Conservation (phyloP, 2,329 filamentous ascomycete species). For the Claviceps citrina region DNA sequence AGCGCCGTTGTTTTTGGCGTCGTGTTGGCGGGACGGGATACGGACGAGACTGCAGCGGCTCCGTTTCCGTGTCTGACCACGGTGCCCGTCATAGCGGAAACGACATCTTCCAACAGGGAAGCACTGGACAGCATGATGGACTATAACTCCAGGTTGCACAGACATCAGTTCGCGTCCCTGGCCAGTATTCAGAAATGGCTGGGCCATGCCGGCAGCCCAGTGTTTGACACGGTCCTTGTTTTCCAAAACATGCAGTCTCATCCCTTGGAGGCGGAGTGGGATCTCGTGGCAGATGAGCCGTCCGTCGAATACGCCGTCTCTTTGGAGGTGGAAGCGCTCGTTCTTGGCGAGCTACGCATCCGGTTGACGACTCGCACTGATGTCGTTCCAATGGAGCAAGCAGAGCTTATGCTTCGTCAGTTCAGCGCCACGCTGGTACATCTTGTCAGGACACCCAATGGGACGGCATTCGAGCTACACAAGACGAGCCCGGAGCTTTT, state of each 20-base stretch:
- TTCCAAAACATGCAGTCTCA: constrained; percentile 48
- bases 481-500: constrained; percentile 27
- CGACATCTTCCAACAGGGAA: constrained; percentile 36
- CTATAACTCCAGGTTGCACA: constrained; percentile 48
- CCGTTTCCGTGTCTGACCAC: constrained; percentile 73
- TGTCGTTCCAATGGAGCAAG: constrained; percentile 54
- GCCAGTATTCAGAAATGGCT: constrained; percentile 58
- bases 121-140: constrained; percentile 49
- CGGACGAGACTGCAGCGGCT: constrained; percentile 40
- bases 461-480: constrained; percentile 23
- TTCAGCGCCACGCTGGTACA: constrained; percentile 52
- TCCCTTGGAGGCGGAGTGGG: constrained; percentile 33
- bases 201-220: constrained; percentile 43
- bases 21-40: constrained; percentile 60
- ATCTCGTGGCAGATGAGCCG: constrained; percentile 47
- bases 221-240: constrained; percentile 77
- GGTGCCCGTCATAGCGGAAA: constrained; percentile 51
- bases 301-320: constrained; percentile 67
- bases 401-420: constrained; percentile 49
- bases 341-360: constrained; percentile 35
- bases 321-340: constrained; percentile 53
- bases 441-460: constrained; percentile 35
- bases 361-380: constrained; percentile 51
- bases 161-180: constrained; percentile 57
- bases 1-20: constrained; percentile 59